Conservation (phyloP, 129 eudicot species). For the Dittrichia graveolens region DNA sequence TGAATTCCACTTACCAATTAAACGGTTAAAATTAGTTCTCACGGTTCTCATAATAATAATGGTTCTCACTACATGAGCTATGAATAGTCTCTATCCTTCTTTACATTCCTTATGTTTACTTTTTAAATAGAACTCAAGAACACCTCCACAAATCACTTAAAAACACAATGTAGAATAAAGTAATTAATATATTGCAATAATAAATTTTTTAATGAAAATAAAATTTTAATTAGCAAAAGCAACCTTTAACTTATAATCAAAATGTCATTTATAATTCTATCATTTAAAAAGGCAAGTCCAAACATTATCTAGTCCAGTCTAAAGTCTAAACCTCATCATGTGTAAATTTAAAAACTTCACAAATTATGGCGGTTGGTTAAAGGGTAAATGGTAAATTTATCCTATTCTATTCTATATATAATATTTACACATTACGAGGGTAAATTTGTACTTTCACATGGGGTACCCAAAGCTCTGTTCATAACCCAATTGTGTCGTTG, state of each 20-base stretch:
- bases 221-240: not conserved
- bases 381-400: slow-evolving; percentile 6
- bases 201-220: not conserved
- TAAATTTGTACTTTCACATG: slow-evolving; percentile 32
- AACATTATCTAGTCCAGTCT: slow-evolving; percentile 17
- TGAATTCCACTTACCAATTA: no score
- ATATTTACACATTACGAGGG: slow-evolving; percentile 11
- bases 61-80: no score
- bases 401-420: slow-evolving; percentile 5
- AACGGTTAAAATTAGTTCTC: no score
- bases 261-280: not conserved
- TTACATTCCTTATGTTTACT: no score
- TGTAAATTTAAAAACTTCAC: slow-evolving; percentile 20
- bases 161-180: no score
- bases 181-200: no score
- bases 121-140: no score
- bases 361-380: slow-evolving; percentile 19
- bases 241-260: not conserved
- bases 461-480: slow-evolving; percentile 38
- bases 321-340: slow-evolving; percentile 13
- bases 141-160: no score
- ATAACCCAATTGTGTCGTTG: slow-evolving; percentile 34
- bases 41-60: no score
- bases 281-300: slow-evolving; percentile 6
- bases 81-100: no score